Evolutionary conservation across 495 filamentous ascomycete genomes (phyloP).

Genomic region (Hypoxylon subgilvum): DNA sequence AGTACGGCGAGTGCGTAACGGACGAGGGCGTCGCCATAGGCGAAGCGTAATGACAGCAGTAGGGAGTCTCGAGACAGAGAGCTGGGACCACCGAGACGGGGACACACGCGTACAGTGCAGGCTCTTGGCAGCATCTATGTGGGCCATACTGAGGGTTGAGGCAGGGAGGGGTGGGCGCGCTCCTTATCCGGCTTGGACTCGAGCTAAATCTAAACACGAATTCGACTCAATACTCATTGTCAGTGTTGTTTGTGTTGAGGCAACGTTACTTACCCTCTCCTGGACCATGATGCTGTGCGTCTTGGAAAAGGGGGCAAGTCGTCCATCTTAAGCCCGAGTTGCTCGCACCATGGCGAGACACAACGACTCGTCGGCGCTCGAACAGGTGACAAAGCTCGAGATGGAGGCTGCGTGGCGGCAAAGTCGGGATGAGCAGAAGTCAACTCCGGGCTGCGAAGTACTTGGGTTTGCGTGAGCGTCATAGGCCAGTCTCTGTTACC

Average conservation of each 20-base stretch:
- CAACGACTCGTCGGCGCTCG: conserved; percentile 11
- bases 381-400: conserved; percentile 18
- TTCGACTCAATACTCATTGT: conserved; percentile 3
- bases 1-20: background rate
- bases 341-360: conserved; percentile 29
- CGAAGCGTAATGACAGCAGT: conserved; percentile 15
- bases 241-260: background rate
- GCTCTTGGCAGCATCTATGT: conserved; percentile 15
- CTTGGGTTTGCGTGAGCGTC: conserved; percentile 13
- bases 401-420: conserved; percentile 3
- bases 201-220: conserved; percentile 18
- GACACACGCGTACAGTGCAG: conserved; percentile 22
- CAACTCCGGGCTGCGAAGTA: conserved; percentile 7
- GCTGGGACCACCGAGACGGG: conserved; percentile 27
- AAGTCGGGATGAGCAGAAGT: conserved; percentile 9
- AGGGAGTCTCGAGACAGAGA: conserved; percentile 21
- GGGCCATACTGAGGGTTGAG: background rate
- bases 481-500: conserved; percentile 39
- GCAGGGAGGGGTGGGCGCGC: conserved; percentile 4
- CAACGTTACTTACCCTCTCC: conserved; percentile 20
- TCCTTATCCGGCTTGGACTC: conserved; percentile 25
- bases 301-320: conserved; percentile 10
- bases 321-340: conserved; percentile 23
- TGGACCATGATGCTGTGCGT: conserved; percentile 7
- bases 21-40: conserved; percentile 18